phyloP scores from a whole-genome alignment of 2,329 filamentous ascomycete species.

The Fusarium sp. region DNA sequence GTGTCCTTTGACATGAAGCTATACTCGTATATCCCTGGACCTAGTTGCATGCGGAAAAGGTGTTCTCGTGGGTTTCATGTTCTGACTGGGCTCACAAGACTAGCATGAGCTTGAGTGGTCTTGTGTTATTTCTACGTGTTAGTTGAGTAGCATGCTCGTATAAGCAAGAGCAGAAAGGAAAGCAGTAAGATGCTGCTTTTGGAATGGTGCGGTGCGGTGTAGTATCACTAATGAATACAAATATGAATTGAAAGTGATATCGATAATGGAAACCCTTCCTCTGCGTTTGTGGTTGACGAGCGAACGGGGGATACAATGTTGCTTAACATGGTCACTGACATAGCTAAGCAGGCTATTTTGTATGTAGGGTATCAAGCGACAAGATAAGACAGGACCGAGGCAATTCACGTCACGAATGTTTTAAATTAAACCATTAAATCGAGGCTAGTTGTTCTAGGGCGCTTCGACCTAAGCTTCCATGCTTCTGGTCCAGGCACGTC shows the following conservation, averaged over 20 bases:
- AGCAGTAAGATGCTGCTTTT: slow-evolving; percentile 4
- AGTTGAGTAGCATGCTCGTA: slow-evolving; percentile 17
- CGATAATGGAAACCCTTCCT: neutral
- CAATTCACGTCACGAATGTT: neutral
- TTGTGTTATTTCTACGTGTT: slow-evolving; percentile 10
- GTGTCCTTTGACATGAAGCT: slow-evolving; percentile 8
- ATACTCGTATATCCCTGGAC: slow-evolving; percentile 1
- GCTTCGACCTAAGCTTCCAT: slow-evolving; percentile 32
- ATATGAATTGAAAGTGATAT: slow-evolving; percentile 4
- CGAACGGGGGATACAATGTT: neutral
- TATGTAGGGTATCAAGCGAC: neutral
- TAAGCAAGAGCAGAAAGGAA: neutral
- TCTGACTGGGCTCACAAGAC: slow-evolving; percentile 6
- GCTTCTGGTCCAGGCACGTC: slow-evolving; percentile 8
- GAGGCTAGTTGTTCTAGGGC: slow-evolving; percentile 20
- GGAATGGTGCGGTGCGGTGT: neutral
- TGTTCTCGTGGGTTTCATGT: slow-evolving; percentile 15
- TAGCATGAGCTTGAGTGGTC: neutral
- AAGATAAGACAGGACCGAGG: neutral
- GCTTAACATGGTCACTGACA: no score
- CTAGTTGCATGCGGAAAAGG: slow-evolving; percentile 5
- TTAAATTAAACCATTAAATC: neutral
- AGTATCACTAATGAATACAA: slow-evolving; percentile 32
- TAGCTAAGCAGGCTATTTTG: neutral
- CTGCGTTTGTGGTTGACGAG: neutral